Percentiles rank a stretch among this genome's conserved stretches.
phyloP scores from a whole-genome alignment of 306 rosid species.

The Rosa persica region DNA sequence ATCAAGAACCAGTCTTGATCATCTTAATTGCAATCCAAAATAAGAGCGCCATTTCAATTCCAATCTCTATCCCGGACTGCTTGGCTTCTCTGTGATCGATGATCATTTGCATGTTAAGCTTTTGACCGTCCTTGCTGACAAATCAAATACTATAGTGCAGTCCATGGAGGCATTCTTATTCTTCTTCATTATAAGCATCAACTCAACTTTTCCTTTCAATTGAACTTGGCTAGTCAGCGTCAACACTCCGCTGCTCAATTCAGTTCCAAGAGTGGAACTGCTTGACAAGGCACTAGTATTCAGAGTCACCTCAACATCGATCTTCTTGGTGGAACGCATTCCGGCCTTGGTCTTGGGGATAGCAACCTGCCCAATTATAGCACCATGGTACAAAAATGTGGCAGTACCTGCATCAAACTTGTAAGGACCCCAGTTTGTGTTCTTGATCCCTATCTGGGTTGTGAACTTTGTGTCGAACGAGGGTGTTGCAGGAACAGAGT shows the following conservation, averaged over 20 bases:
- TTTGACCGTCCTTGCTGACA: background rate
- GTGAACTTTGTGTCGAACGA: slow-evolving; percentile 3
- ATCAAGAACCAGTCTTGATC: background rate
- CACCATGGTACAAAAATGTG: background rate
- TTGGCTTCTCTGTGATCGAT: background rate
- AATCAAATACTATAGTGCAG: slow-evolving; percentile 6
- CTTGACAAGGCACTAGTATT: background rate
- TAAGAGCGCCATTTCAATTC: background rate
- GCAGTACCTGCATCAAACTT: slow-evolving; percentile 6
- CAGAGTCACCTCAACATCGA: background rate
- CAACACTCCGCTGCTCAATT: slow-evolving; percentile 5
- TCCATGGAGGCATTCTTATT: slow-evolving; percentile 8
- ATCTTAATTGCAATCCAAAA: background rate
- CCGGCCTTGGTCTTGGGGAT: slow-evolving; percentile 8
- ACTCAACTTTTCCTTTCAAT: slow-evolving; percentile 10
- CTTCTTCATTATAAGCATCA: slow-evolving; percentile 24
- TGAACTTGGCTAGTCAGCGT: background rate
- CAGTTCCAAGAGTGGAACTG: background rate
- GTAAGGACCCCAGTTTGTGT: slow-evolving; percentile 12
- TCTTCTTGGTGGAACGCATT: background rate
- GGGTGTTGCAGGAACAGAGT: background rate
- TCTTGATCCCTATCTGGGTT: slow-evolving; percentile 7
- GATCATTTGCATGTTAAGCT: slow-evolving; percentile 12
- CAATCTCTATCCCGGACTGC: background rate
- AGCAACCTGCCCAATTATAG: background rate